Percentiles rank a stretch among this genome's conserved stretches.
Evolutionary conservation across 257 asterid species (phyloP).

Genomic region (Orobanche coerulescens): DNA sequence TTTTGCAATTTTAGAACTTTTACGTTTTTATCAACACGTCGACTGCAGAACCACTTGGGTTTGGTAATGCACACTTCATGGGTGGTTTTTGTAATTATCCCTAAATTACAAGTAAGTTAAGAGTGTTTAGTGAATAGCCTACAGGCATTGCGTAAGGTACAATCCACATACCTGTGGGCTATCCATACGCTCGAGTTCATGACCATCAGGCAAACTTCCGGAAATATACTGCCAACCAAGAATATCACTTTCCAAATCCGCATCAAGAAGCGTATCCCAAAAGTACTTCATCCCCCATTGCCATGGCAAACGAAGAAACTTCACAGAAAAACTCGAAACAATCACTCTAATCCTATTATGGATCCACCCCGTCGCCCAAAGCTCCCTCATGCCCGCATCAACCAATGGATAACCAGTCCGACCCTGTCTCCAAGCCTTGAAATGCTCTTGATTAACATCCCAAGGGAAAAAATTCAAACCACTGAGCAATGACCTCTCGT

Average conservation of each 20-base stretch:
- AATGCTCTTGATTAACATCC: slow-evolving; percentile 49
- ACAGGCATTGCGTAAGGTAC: no score
- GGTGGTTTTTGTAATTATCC: no score
- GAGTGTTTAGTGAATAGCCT: no score
- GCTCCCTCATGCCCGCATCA: slow-evolving; percentile 96
- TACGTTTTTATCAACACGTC: no score
- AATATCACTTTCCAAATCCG: slow-evolving; percentile 81
- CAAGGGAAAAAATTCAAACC: slow-evolving; percentile 72
- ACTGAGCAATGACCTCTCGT: slow-evolving; percentile 56
- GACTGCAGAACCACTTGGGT: no score
- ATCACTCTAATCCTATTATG: slow-evolving; percentile 78
- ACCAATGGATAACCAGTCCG: slow-evolving; percentile 88
- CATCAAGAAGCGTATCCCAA: slow-evolving; percentile 95
- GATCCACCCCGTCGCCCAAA: slow-evolving; percentile 97
- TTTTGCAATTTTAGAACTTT: no score
- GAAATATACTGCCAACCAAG: slow-evolving; percentile 96
- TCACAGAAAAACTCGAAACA: slow-evolving; percentile 77
- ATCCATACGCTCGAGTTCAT: slow-evolving; percentile 85
- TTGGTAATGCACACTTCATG: no score
- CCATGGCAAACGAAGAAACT: slow-evolving; percentile 85
- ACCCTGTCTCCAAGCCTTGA: slow-evolving; percentile 92
- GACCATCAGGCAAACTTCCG: slow-evolving; percentile 91
- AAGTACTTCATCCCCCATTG: slow-evolving; percentile 98
- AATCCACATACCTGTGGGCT: slow-evolving; percentile 59
- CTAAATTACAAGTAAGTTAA: no score